Evolutionary conservation across 2,329 filamentous ascomycete species (phyloP).

Genomic region (Magnaporthiopsis incrustans): DNA sequence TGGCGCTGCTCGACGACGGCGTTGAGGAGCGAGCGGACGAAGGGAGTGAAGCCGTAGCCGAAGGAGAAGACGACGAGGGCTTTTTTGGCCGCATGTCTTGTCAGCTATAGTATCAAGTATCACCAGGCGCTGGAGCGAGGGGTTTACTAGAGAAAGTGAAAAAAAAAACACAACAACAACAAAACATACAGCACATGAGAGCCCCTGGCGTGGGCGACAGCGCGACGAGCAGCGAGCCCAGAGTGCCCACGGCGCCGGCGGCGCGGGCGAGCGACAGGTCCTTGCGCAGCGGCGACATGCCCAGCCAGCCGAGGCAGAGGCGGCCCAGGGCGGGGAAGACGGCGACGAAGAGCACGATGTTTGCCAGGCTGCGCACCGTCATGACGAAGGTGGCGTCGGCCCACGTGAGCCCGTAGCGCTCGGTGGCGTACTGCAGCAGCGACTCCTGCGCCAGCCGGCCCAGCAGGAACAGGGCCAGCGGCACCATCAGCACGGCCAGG

Average conservation of each 20-base stretch:
- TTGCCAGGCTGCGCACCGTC: conserved; percentile 28
- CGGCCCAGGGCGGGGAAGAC: conserved; percentile 28
- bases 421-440: conserved; percentile 44
- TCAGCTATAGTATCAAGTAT: too few relatives aligned
- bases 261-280: conserved; percentile 32
- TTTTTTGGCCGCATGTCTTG: too few relatives aligned
- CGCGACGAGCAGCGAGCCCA: conserved; percentile 27
- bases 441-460: conserved; percentile 28
- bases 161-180: too few relatives aligned
- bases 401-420: conserved; percentile 41
- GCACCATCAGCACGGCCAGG: conserved; percentile 29
- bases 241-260: conserved; percentile 21
- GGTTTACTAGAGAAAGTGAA: too few relatives aligned
- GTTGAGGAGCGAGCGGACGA: conserved; percentile 43
- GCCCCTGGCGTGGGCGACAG: conserved; percentile 26
- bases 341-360: conserved; percentile 28
- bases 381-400: conserved; percentile 33
- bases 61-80: conserved; percentile 37
- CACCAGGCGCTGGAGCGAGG: too few relatives aligned
- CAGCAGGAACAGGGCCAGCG: conserved; percentile 24
- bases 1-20: conserved; percentile 44
- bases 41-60: conserved; percentile 33
- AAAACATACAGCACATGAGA: conserved; percentile 19
- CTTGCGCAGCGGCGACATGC: conserved; percentile 24
- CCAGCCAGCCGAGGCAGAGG: conserved; percentile 22